phyloP scores from a whole-genome alignment of 331 rosid species.

The Rhamnella rubrinervis region DNA sequence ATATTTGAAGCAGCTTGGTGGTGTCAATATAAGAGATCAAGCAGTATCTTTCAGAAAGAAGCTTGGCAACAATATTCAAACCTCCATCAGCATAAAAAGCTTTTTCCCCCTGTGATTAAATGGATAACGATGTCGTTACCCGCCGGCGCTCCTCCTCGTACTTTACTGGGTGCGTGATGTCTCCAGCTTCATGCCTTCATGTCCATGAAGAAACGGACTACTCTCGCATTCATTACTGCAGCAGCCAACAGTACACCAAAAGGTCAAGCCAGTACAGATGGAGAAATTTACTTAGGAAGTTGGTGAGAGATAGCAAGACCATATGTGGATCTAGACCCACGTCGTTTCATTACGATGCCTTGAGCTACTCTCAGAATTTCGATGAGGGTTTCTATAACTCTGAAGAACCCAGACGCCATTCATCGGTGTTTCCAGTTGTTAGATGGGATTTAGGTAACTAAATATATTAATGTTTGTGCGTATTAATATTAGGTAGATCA shows the following conservation, averaged over 20 bases:
- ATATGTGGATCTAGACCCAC: conserved; percentile 40
- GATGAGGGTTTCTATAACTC: conserved; percentile 58
- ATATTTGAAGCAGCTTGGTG: background rate
- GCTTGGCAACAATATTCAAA: background rate
- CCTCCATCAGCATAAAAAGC: background rate
- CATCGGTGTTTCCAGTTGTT: conserved; percentile 28
- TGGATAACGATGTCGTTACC: conserved; percentile 50
- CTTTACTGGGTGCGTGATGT: conserved; percentile 39
- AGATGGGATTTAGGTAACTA: conserved; percentile 30
- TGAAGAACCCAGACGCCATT: conserved; percentile 41
- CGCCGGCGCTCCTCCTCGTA: conserved; percentile 26
- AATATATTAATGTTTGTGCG: background rate
- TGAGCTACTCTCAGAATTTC: conserved; percentile 78
- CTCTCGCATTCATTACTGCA: conserved; percentile 44
- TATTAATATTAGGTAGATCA: background rate
- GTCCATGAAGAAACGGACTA: conserved; percentile 45
- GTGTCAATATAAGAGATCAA: background rate
- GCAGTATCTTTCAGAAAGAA: background rate
- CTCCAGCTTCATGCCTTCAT: conserved; percentile 54
- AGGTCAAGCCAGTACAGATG: conserved; percentile 35
- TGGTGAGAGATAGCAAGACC: conserved; percentile 49
- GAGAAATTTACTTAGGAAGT: conserved; percentile 52
- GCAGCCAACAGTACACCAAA: conserved; percentile 7
- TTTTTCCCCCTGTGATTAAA: background rate
- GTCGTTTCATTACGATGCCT: conserved; percentile 76